Percentiles rank a stretch among this genome's conserved stretches.
Evolutionary conservation across 2,329 filamentous ascomycete species (phyloP).

Genomic region (Huntiella abstrusa): DNA sequence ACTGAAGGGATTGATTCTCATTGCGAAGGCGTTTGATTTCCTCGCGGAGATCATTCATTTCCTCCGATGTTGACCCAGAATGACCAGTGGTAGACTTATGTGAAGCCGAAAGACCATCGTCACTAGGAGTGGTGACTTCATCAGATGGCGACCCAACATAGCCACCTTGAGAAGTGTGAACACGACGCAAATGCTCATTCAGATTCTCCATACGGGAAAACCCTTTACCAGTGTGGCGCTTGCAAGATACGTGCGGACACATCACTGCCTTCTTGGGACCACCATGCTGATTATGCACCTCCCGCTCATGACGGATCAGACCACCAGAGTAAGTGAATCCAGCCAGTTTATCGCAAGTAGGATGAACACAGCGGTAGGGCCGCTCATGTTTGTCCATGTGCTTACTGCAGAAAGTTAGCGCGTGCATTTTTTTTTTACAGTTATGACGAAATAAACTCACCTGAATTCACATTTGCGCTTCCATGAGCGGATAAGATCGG

Average conservation of each 20-base stretch:
- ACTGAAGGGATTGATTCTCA: conserved; percentile 41
- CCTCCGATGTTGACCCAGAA: conserved; percentile 17
- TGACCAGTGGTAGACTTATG: conserved; percentile 3
- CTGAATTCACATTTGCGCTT: conserved; percentile 83
- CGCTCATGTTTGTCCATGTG: conserved; percentile 98
- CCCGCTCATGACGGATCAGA: conserved; percentile 72
- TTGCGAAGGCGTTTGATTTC: conserved; percentile 48
- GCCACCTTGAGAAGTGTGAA: conserved; percentile 58
- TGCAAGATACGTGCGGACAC: conserved; percentile 75
- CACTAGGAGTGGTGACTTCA: conserved; percentile 23
- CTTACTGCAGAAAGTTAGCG: conserved; percentile 40
- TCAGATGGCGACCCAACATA: conserved; percentile 19
- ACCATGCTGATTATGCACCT: conserved; percentile 81
- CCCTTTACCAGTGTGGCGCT: conserved; percentile 69
- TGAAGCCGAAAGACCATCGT: conserved; percentile 19
- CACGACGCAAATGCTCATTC: conserved; percentile 77
- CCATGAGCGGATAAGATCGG: conserved; percentile 45
- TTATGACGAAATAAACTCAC: conserved; percentile 32
- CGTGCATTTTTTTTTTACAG: neutral
- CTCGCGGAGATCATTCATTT: conserved; percentile 37
- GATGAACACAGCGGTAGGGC: conserved; percentile 67
- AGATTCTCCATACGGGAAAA: conserved; percentile 90
- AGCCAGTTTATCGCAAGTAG: conserved; percentile 76
- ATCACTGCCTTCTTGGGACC: conserved; percentile 74
- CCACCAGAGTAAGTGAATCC: conserved; percentile 93